Conservation (phyloP, 2,329 filamentous ascomycete species). For the Chaetomium sp. region DNA sequence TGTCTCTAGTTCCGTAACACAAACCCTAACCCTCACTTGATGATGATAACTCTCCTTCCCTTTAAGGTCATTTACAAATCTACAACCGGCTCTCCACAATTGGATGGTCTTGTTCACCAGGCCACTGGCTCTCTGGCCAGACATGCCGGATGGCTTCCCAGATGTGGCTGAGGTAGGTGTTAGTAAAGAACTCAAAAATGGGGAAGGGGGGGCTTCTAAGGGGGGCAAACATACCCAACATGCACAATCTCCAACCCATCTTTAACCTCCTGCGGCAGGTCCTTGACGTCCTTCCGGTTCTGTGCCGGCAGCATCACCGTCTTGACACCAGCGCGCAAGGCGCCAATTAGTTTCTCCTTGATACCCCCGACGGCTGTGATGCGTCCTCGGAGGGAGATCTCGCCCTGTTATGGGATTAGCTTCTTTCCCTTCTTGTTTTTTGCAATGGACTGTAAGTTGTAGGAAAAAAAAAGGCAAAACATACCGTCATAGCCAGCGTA, state of each 20-base stretch:
- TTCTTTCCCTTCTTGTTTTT: no score
- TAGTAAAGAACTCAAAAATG: background rate
- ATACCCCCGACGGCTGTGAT: slow-evolving; percentile 95
- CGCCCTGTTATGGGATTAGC: slow-evolving; percentile 41
- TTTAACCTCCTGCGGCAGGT: slow-evolving; percentile 84
- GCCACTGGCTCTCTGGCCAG: slow-evolving; percentile 87
- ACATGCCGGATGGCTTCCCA: slow-evolving; percentile 89
- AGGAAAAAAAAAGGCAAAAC: slow-evolving; percentile 22
- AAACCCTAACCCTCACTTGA: background rate
- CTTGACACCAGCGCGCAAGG: slow-evolving; percentile 87
- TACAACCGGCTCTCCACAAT: slow-evolving; percentile 75
- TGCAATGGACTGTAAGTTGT: background rate
- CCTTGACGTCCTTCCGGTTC: slow-evolving; percentile 87
- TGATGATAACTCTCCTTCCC: background rate
- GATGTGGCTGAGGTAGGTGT: slow-evolving; percentile 60
- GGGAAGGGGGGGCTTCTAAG: background rate
- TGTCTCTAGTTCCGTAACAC: no score
- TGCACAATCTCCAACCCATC: slow-evolving; percentile 82
- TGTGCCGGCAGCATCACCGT: slow-evolving; percentile 81
- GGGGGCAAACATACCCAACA: slow-evolving; percentile 59
- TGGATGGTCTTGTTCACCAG: slow-evolving; percentile 59
- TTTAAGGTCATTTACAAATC: background rate
- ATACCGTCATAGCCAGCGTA: slow-evolving; percentile 87
- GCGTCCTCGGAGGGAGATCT: slow-evolving; percentile 74
- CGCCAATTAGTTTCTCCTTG: slow-evolving; percentile 97